phyloP scores from a whole-genome alignment of 768 basidiomycete genomes.

The Xerocomellus amylosporus region DNA sequence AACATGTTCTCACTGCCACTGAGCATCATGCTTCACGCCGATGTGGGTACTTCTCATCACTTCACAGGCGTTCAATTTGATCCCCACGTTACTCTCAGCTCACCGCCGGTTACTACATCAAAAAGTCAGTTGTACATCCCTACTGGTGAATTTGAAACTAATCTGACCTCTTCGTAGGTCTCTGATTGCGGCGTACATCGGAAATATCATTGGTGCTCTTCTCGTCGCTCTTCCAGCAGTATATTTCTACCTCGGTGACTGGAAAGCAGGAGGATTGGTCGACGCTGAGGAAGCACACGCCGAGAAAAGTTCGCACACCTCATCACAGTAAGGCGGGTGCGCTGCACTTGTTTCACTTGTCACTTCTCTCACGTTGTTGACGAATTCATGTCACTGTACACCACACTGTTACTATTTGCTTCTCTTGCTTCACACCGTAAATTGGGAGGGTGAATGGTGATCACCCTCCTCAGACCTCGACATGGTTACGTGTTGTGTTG shows the following conservation, averaged over 20 bases:
- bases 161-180: slow-evolving; percentile 39
- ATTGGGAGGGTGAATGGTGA: not conserved
- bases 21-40: slow-evolving; percentile 66
- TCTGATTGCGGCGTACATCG: slow-evolving; percentile 60
- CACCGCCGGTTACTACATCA: slow-evolving; percentile 52
- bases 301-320: slow-evolving; percentile 12
- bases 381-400: not conserved
- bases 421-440: not conserved
- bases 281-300: slow-evolving; percentile 38
- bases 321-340: slow-evolving; percentile 2
- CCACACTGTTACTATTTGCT: not conserved
- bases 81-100: slow-evolving; percentile 12
- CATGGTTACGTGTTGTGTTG: not conserved
- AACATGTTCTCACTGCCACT: slow-evolving; percentile 77
- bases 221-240: slow-evolving; percentile 61
- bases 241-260: slow-evolving; percentile 62
- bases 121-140: slow-evolving; percentile 46
- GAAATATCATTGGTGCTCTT: slow-evolving; percentile 65
- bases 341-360: not conserved
- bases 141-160: not conserved
- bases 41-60: slow-evolving; percentile 40
- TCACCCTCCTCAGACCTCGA: not conserved
- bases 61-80: slow-evolving; percentile 1
- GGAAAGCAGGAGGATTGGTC: slow-evolving; percentile 38
- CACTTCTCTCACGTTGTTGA: not conserved